phyloP scores from a whole-genome alignment of 306 rosid genomes.

The Canavalia ensiformis region DNA sequence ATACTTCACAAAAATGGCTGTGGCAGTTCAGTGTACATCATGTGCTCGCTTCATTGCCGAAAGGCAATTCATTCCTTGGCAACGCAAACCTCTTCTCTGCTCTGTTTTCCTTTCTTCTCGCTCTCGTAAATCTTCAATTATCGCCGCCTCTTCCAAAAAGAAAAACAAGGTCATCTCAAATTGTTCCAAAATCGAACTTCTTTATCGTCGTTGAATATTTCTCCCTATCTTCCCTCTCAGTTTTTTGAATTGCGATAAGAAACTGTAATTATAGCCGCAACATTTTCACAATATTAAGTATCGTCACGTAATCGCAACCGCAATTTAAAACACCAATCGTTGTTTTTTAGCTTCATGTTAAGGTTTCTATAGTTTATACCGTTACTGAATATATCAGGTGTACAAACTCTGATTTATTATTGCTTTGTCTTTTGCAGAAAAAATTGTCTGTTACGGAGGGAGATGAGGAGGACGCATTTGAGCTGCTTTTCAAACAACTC shows the following conservation, averaged over 20 bases:
- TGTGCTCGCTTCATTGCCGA: conserved; percentile 40
- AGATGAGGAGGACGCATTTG: conserved; percentile 69
- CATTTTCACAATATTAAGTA: too few species aligned
- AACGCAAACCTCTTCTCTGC: conserved; percentile 59
- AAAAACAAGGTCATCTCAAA: conserved; percentile 60
- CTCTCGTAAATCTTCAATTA: conserved; percentile 39
- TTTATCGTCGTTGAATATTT: not conserved
- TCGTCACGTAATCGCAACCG: too few species aligned
- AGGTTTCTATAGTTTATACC: not conserved
- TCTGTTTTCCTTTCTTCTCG: conserved; percentile 58
- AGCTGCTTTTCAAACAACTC: conserved; percentile 77
- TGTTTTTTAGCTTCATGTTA: not conserved
- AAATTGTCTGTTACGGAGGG: conserved; percentile 49
- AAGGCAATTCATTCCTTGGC: conserved; percentile 7
- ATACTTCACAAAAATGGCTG: conserved; percentile 45
- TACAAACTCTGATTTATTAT: too few species aligned
- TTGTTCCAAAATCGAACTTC: too few species aligned
- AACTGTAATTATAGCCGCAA: too few species aligned
- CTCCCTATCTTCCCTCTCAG: not conserved
- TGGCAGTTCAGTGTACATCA: conserved; percentile 55
- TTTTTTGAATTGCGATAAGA: too few species aligned
- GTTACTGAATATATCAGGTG: not conserved
- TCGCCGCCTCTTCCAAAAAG: conserved; percentile 60
- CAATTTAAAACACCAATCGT: too few species aligned
- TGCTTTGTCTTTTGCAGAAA: conserved; percentile 48